These are phyloP conservation scores for Zizania latifolia DNA, from an alignment of 176 grass and related monocot genomes.

Conservation along the genomic window DNA sequence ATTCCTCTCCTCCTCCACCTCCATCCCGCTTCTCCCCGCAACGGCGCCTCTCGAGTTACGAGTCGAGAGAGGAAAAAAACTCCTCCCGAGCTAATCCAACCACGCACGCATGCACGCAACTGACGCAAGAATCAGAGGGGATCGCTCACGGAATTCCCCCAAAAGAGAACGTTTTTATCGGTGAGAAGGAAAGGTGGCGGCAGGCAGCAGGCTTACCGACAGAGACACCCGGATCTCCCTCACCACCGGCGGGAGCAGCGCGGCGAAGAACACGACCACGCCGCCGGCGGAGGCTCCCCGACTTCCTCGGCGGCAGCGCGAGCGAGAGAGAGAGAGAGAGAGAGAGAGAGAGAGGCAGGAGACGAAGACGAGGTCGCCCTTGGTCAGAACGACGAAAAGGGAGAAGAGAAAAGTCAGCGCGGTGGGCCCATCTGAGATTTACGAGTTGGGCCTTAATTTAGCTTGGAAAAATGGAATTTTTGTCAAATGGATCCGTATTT, in stretches of 20 bases:
- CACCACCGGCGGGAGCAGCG: not conserved
- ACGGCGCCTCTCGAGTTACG: not conserved
- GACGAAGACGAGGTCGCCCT: slow-evolving; percentile 11
- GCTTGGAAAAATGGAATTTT: no score
- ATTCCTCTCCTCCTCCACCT: not conserved
- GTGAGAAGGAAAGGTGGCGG: not conserved
- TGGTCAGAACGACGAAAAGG: not conserved
- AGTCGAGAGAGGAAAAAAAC: not conserved
- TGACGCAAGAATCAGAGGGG: not conserved
- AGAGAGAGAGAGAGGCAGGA: not conserved
- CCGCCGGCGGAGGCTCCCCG: not conserved
- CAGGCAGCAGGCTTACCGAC: not conserved
- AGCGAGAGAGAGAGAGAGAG: not conserved
- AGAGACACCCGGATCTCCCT: slow-evolving; percentile 8
- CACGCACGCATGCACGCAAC: not conserved
- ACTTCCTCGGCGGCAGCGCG: not conserved
- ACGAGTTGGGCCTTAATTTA: not conserved
- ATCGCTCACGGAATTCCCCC: not conserved
- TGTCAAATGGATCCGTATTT: no score
- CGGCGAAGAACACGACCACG: not conserved
- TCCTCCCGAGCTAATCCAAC: not conserved
- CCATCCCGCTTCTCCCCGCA: no score
- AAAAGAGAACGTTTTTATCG: no score
- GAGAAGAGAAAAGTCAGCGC: slow-evolving; percentile 19
- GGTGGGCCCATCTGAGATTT: not conserved